These are phyloP conservation scores for Rutstroemia sp. DNA, from an alignment of 2,329 filamentous ascomycete genomes.

Conservation along the genomic window DNA sequence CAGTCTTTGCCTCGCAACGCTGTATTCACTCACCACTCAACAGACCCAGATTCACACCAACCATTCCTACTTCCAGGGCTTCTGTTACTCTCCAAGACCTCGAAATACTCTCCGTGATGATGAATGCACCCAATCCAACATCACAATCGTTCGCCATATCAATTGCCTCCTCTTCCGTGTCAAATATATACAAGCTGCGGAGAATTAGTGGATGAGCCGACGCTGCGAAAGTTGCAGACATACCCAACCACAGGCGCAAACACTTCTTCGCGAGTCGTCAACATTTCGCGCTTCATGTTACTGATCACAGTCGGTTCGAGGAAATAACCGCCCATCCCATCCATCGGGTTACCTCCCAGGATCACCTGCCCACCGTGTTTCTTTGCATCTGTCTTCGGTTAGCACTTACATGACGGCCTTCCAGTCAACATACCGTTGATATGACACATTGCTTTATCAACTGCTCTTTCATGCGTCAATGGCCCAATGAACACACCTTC, in stretches of 20 bases:
- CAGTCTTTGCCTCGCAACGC: too few relatives aligned
- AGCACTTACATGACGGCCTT: neutral
- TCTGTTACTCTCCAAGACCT: slow-evolving; percentile 56
- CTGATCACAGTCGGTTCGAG: slow-evolving; percentile 75
- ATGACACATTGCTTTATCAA: slow-evolving; percentile 64
- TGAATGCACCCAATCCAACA: slow-evolving; percentile 86
- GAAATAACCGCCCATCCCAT: slow-evolving; percentile 38
- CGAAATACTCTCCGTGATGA: slow-evolving; percentile 60
- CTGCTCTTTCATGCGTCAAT: neutral
- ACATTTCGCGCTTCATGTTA: slow-evolving; percentile 58
- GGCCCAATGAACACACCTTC: neutral
- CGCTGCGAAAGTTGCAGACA: neutral
- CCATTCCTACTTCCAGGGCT: slow-evolving; percentile 76
- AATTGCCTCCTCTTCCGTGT: slow-evolving; percentile 78
- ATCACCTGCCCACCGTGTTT: slow-evolving; percentile 41
- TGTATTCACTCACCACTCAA: neutral
- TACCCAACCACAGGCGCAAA: slow-evolving; percentile 72
- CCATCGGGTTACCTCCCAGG: neutral
- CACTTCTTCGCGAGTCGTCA: slow-evolving; percentile 52
- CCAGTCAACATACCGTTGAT: slow-evolving; percentile 38
- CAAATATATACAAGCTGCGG: slow-evolving; percentile 43
- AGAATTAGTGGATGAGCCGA: neutral
- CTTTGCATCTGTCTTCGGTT: slow-evolving; percentile 35
- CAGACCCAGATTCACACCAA: slow-evolving; percentile 68
- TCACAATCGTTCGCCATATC: slow-evolving; percentile 69